Conservation (phyloP, 495 filamentous ascomycete species). For the Xylaria castorea region DNA sequence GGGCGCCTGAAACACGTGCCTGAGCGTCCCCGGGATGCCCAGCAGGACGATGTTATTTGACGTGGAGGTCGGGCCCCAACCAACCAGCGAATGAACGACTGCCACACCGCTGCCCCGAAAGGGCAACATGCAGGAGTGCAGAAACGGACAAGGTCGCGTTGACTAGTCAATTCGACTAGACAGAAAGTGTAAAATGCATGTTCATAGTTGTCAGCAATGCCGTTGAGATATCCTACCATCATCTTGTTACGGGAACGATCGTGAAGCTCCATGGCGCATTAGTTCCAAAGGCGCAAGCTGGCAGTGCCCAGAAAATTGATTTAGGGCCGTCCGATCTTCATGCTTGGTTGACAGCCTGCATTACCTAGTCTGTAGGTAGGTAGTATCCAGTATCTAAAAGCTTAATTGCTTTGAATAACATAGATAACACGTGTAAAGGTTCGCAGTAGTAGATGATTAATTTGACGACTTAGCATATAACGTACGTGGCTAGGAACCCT, state of each 20-base stretch:
- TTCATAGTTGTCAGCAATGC: conserved; percentile 10
- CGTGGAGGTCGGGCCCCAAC: conserved; percentile 43
- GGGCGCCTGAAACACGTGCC: conserved; percentile 31
- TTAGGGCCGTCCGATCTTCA: neutral
- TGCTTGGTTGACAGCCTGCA: neutral
- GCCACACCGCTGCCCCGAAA: conserved; percentile 43
- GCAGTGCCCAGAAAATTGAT: neutral
- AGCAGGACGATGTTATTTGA: conserved; percentile 32
- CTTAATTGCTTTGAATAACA: conserved; percentile 5
- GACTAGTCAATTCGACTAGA: conserved; percentile 32
- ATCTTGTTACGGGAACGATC: conserved; percentile 2
- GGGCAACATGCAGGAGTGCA: conserved; percentile 38
- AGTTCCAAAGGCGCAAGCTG: conserved; percentile 1
- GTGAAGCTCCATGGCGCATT: conserved; percentile 14
- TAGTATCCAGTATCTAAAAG: conserved; percentile 3
- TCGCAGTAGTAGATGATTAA: conserved; percentile 1
- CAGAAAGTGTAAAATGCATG: conserved; percentile 29
- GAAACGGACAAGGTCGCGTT: conserved; percentile 26
- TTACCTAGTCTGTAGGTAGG: conserved; percentile 1
- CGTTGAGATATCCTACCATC: conserved; percentile 5
- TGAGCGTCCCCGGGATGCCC: conserved; percentile 26
- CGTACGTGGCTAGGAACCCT: conserved; percentile 3
- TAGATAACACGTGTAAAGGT: conserved; percentile 15
- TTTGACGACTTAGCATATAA: neutral
- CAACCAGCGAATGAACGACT: conserved; percentile 39